phyloP scores from a whole-genome alignment of 2,329 filamentous ascomycete genomes.

The Thelonectria discophora region DNA sequence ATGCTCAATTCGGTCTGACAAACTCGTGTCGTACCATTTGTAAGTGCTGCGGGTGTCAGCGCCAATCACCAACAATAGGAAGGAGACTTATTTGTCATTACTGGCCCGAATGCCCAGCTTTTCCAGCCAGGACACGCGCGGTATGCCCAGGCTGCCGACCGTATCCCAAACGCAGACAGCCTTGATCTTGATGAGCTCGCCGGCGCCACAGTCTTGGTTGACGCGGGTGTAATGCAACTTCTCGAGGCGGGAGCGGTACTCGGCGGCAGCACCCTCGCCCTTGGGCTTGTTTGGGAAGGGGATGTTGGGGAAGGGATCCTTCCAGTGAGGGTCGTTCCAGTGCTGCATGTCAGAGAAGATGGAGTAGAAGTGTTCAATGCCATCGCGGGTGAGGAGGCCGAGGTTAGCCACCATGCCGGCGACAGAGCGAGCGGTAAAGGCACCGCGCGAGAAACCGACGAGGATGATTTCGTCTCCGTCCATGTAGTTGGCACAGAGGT shows the following conservation, averaged over 20 bases:
- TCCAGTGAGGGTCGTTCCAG: constrained; percentile 56
- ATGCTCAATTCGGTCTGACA: constrained; percentile 63
- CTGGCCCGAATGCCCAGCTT: constrained; percentile 56
- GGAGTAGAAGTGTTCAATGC: constrained; percentile 63
- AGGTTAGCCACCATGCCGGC: constrained; percentile 62
- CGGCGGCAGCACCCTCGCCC: constrained; percentile 51
- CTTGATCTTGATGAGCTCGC: constrained; percentile 55
- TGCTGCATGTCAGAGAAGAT: constrained; percentile 67
- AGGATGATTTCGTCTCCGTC: constrained; percentile 66
- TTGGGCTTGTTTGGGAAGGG: constrained; percentile 61
- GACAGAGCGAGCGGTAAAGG: constrained; percentile 66
- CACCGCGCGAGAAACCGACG: constrained; percentile 66
- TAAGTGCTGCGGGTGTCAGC: constrained; percentile 52
- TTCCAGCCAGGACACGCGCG: constrained; percentile 55
- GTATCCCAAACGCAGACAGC: constrained; percentile 59
- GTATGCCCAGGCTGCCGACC: constrained; percentile 56
- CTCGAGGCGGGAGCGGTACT: constrained; percentile 56
- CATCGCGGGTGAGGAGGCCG: constrained; percentile 61
- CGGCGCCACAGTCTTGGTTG: constrained; percentile 49
- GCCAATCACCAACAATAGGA: neutral
- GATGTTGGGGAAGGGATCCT: constrained; percentile 56
- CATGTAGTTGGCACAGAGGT: constrained; percentile 69
- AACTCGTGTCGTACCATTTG: constrained; percentile 62
- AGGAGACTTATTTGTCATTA: constrained; percentile 57
- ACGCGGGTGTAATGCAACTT: constrained; percentile 56